Base-by-base conservation (phyloP, 202 grass and related monocot species). In the Miscanthus sacchariflorus region DNA sequence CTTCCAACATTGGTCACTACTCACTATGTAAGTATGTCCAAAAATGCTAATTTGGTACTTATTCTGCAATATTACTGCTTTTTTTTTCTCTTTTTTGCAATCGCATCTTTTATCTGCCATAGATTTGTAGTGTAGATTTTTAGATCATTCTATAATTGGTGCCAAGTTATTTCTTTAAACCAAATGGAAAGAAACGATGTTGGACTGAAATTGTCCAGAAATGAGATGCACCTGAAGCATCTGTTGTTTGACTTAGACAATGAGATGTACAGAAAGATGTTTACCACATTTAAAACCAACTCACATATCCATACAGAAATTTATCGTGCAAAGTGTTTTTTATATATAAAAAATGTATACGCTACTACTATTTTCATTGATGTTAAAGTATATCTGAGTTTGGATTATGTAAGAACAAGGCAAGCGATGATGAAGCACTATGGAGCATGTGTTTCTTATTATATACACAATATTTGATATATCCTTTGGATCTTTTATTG, bases 11-110 rank as follows among this genome's bases (percentile, higher is more conserved):
- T 12, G 66, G 59, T 21, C 24, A 68, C 65, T 17, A 27, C 46
- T 58, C 13, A 6, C 25, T 54, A 54, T 54, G 27, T 77, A 76
- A 77, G 69, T 68, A 45, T 79, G 24, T 68, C 23, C 19, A 77
- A 36, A 77, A 77, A 77, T 75, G 46, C 15, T 52, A 52, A 30
- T 76, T 76, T 52, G 74, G 19, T 54, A 54, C 10, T 78, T 78
- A 56, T 79, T 63, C 3, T 63, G 21, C 76, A 79, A 39, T 63
- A 17, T 63, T 24, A 42, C 19, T 39, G 5, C 38, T 38, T 59
- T 1, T 58, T 36, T 77, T 58, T 19, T 59, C 1, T 70, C 25
- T 18, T 4, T 35, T 35, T 35, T 35, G 15, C 19, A 42, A 13
- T 6, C 21, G 14, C 54, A 79, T 63, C 52, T 42, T 25, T 61